These are phyloP conservation scores for Jacaranda copaia DNA, from an alignment of 257 asterid genomes.

Conservation along the genomic window DNA sequence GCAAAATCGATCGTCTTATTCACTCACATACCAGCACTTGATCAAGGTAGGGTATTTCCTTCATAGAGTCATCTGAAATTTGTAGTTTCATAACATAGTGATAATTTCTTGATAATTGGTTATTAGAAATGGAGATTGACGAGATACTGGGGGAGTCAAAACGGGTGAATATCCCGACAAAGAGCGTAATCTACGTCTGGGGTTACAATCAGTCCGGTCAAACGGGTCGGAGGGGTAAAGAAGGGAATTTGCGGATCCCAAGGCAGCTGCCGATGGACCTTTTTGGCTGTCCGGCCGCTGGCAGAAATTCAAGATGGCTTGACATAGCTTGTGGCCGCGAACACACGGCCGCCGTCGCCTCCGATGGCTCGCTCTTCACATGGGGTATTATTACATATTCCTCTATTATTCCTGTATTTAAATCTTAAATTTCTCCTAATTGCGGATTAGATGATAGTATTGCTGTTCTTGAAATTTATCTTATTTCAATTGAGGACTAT, in stretches of 20 bases:
- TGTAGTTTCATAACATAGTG: neutral
- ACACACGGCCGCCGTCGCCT: slow-evolving; percentile 90
- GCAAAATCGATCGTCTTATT: too few relatives aligned
- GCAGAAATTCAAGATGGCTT: slow-evolving; percentile 77
- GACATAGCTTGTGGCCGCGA: slow-evolving; percentile 94
- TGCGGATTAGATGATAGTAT: slow-evolving; percentile 14
- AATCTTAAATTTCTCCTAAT: neutral
- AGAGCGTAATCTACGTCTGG: slow-evolving; percentile 89
- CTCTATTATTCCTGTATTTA: slow-evolving; percentile 1
- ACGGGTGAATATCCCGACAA: slow-evolving; percentile 60
- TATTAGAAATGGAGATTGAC: slow-evolving; percentile 65
- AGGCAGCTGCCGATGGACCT: slow-evolving; percentile 85
- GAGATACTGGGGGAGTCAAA: slow-evolving; percentile 79
- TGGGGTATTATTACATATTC: slow-evolving; percentile 67
- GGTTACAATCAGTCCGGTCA: slow-evolving; percentile 96
- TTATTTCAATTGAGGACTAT: neutral
- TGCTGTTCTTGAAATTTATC: slow-evolving; percentile 19
- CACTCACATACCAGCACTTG: too few relatives aligned
- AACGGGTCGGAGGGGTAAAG: slow-evolving; percentile 77
- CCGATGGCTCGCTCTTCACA: slow-evolving; percentile 91
- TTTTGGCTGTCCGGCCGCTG: slow-evolving; percentile 77
- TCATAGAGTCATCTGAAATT: too few relatives aligned
- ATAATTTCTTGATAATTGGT: slow-evolving; percentile 25
- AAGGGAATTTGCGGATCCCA: slow-evolving; percentile 71
- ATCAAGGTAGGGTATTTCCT: too few relatives aligned